Evolutionary conservation across 1,284 basidiomycete species (phyloP), one percentile per base, ranked within the genome.

Genomic region (Ganoderma multipileum): DNA sequence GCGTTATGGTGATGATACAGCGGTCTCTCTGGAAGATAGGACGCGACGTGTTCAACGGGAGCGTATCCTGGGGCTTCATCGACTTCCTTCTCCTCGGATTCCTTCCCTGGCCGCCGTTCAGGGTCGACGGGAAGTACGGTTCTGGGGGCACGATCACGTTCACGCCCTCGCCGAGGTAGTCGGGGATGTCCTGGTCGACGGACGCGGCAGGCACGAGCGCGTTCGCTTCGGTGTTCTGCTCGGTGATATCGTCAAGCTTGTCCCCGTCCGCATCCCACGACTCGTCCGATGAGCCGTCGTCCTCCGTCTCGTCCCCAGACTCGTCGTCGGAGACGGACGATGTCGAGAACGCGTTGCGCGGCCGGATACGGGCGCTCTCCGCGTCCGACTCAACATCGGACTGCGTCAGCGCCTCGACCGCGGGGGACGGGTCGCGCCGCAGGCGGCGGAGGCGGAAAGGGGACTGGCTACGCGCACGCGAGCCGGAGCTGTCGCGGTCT

Each of bases 21-120:
- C 97, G 85, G 78, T 99, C 97, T 65, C 95, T 87, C 75, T 96
- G 92, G 81, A 97, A 99, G 33, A 89, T 77, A 0, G 97, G 96
- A 14, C 96, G 86, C 5, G 89, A 89, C 0, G 92, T 94, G 57
- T 84, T 77, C 26, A 93, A 81, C 0, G 86, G 85, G 41, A 95
- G 80, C 5, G 87, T 83, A 59, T 93, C 92, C 67, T 88, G 86
- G 28, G 75, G 81, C 66, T 83, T 84, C 28, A 86, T 84, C 57
- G 87, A 87, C 77, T 89, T 93, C 63, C 89, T 83, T 66, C 89
- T 83, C 30, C 87, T 83, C 9, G 83, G 85, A 65, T 86, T 86
- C 54, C 86, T 83, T 63, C 70, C 66, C 61, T 73, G 78, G 16
- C 83, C 73, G 69, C 78, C 75, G 71, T 92, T 91, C 59, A 93